Evolutionary conservation across 2,329 filamentous ascomycete genomes (phyloP).

Genomic region (Rhexocercosporidium sp.): DNA sequence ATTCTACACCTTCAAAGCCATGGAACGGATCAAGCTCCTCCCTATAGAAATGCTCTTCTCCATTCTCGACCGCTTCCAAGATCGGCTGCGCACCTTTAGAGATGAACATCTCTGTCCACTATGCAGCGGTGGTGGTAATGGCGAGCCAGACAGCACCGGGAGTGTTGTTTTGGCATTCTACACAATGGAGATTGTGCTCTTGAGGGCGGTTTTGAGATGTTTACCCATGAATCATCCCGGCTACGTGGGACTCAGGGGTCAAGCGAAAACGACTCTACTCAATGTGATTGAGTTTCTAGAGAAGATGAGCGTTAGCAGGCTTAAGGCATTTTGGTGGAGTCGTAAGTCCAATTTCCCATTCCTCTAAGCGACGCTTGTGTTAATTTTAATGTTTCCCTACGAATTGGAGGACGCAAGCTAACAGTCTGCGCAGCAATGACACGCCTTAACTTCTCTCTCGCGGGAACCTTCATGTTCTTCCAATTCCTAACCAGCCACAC

Average conservation of each 20-base stretch:
- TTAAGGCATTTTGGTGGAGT: slow-evolving; percentile 39
- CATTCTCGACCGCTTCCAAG: slow-evolving; percentile 30
- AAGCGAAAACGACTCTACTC: slow-evolving; percentile 25
- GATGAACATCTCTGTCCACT: slow-evolving; percentile 31
- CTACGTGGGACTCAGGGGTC: slow-evolving; percentile 23
- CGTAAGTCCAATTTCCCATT: slow-evolving; percentile 27
- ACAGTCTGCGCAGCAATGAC: slow-evolving; percentile 28
- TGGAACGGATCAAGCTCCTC: slow-evolving; percentile 28
- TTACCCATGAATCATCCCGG: slow-evolving; percentile 27
- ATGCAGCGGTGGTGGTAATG: slow-evolving; percentile 19
- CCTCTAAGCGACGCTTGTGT: neutral
- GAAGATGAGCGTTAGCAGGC: slow-evolving; percentile 30
- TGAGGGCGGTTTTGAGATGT: slow-evolving; percentile 30
- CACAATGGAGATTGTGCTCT: slow-evolving; percentile 33
- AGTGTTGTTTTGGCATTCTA: slow-evolving; percentile 32
- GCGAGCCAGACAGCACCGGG: slow-evolving; percentile 28
- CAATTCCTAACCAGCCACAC: slow-evolving; percentile 35
- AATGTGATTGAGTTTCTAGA: slow-evolving; percentile 33
- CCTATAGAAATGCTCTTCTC: slow-evolving; percentile 28
- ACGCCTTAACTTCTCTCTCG: slow-evolving; percentile 33
- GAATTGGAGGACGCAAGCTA: neutral
- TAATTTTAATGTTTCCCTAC: neutral
- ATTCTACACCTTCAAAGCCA: slow-evolving; percentile 49
- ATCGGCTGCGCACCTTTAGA: slow-evolving; percentile 28
- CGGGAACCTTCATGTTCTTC: slow-evolving; percentile 36